Base-by-base conservation (phyloP, 2,329 filamentous ascomycete genomes). In the Amauroascus niger region DNA sequence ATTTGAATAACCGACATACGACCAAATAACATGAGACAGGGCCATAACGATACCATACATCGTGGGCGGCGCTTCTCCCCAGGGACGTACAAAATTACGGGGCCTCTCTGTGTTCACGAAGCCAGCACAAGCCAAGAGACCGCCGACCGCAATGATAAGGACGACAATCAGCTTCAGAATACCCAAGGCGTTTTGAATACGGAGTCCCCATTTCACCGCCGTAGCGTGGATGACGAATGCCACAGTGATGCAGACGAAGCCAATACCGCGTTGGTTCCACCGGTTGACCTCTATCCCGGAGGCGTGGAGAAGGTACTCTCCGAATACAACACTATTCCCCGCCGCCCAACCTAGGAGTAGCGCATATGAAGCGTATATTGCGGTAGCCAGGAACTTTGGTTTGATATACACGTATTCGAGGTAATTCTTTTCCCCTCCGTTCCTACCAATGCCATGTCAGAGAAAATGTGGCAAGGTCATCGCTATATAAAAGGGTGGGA, bases 21-120 rank as follows among this genome's bases (percentile, higher is more conserved):
- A 79, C 63, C 81, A 83, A 28, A 80, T 76, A 52, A 84, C 80
- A 54, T 77, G 82, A 56, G 81, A 78, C 35, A 84, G 62, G 0
- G 80, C 79, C 54, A 75, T 81, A 1, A 80, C 77, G n/a, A 82
- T 67, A 24, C 76, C 76, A 55, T 71, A 71, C 6, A 65, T 66
- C 55, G 63, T 69, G 14, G 64, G 63, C 8, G 63, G 62, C 9
- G 63, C 68, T 9, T 69, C 70, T 41, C 68, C 67, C 54, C 71
- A 72, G 1, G 69, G 67, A 57, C 68, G 65, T 7, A 48, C 58
- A 55, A 70, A 71, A 56, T 70, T 70, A 13, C 30, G 14, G 11
- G 69, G 67, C 40, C 63, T 63, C 22, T 68, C 64, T 16, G 67
- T 58, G 45, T 68, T 68, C 18, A 68, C 63, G 40, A 69, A 67